Conservation (phyloP, 1,139 yeast genomes). For the Blastobotrys persicus region DNA sequence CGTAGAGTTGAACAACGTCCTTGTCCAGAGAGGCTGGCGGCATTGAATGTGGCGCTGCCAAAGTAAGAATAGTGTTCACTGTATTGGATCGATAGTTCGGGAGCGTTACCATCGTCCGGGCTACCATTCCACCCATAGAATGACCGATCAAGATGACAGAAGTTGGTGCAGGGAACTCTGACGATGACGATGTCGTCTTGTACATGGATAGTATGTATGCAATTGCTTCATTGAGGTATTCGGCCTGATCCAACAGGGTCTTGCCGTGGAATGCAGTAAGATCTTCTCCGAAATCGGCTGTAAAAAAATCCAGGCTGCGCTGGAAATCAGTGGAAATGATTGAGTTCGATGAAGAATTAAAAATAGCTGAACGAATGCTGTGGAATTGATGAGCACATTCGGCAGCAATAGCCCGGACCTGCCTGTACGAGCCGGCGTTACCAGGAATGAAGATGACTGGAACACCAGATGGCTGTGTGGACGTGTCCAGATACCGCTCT, state of each 20-base stretch:
- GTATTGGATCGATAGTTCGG: conserved; percentile 71
- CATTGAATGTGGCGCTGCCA: conserved; percentile 90
- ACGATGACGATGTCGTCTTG: conserved; percentile 9
- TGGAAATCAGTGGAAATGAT: neutral
- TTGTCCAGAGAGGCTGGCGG: conserved; percentile 97
- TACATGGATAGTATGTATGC: conserved; percentile 70
- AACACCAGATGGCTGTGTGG: conserved; percentile 54
- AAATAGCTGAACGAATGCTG: conserved; percentile 35
- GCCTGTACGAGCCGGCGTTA: conserved; percentile 92
- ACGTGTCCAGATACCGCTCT: conserved; percentile 33
- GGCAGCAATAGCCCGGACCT: conserved; percentile 87
- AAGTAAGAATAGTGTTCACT: conserved; percentile 78
- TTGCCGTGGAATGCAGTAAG: conserved; percentile 95
- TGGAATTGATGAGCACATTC: conserved; percentile 50
- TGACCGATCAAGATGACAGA: conserved; percentile 86
- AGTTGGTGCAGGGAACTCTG: conserved; percentile 42
- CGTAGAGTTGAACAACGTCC: conserved; percentile 71
- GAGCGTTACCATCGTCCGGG: conserved; percentile 74
- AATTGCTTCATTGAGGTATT: conserved; percentile 85
- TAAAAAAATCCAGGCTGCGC: conserved; percentile 48
- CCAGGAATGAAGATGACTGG: conserved; percentile 96
- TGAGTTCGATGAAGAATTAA: neutral
- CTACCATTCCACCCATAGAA: conserved; percentile 96
- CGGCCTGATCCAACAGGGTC: conserved; percentile 91
- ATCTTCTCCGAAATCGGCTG: conserved; percentile 94